Conservation (phyloP, 129 eudicot genomes). For the Solidago caesia region DNA sequence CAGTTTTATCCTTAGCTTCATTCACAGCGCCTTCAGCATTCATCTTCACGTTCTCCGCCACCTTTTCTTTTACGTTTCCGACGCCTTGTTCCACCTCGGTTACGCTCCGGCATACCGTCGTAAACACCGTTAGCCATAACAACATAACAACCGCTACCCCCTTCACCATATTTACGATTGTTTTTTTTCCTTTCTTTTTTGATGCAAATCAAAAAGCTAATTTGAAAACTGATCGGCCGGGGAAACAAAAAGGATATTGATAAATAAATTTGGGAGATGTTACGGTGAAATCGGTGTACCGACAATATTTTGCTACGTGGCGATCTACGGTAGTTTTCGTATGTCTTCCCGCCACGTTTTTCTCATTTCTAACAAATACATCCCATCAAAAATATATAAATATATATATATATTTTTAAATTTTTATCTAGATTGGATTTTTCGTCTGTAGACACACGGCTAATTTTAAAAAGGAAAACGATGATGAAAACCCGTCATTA, state of each 20-base stretch:
- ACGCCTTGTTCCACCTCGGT: slow-evolving; percentile 19
- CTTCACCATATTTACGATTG: slow-evolving; percentile 19
- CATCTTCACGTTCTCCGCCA: slow-evolving; percentile 28
- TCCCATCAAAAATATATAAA: too few relatives aligned
- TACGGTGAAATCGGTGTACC: slow-evolving; percentile 18
- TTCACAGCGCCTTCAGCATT: slow-evolving; percentile 22
- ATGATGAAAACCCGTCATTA: too few relatives aligned
- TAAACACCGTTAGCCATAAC: slow-evolving; percentile 32
- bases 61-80: slow-evolving; percentile 32
- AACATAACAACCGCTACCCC: slow-evolving; percentile 25
- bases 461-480: too few relatives aligned
- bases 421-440: too few relatives aligned
- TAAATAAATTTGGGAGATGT: background rate
- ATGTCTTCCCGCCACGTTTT: slow-evolving; percentile 35
- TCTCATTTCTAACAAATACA: background rate
- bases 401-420: too few relatives aligned
- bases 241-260: background rate
- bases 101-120: slow-evolving; percentile 34
- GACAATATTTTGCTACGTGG: slow-evolving; percentile 23
- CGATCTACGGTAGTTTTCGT: slow-evolving; percentile 3
- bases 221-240: background rate
- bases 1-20: slow-evolving; percentile 28
- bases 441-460: too few relatives aligned
- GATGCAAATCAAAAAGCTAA: too few relatives aligned
- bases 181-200: background rate